Conservation (phyloP, 371 early-diverging fungal species). For the Mortierella sp. region DNA sequence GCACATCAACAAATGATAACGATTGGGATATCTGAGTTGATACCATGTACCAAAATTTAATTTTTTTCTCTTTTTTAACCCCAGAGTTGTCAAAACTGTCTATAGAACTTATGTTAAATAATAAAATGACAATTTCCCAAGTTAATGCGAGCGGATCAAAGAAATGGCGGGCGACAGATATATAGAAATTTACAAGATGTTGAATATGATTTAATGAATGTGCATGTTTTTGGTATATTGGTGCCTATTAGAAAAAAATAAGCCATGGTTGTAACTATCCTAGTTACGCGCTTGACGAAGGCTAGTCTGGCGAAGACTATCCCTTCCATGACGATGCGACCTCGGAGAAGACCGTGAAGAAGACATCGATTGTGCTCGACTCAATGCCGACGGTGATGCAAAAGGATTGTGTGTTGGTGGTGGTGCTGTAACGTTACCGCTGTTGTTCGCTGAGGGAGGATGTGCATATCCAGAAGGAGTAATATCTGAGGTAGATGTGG, state of each 20-base stretch:
- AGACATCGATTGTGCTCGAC: not conserved
- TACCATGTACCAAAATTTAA: not conserved
- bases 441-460: not conserved
- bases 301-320: not conserved
- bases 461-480: not conserved
- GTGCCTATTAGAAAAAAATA: not conserved
- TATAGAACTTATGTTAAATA: not conserved
- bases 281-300: not conserved
- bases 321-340: not conserved
- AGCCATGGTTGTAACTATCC: not conserved
- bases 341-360: slow-evolving; percentile 8
- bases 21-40: slow-evolving; percentile 25
- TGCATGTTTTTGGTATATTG: not conserved
- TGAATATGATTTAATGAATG: not conserved
- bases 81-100: not conserved
- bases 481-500: not conserved
- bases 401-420: slow-evolving; percentile 12
- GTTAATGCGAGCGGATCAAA: not conserved
- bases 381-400: slow-evolving; percentile 10
- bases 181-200: not conserved
- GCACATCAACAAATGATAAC: slow-evolving; percentile 18
- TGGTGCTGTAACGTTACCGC: not conserved
- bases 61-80: not conserved
- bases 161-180: no score
- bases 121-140: not conserved